Evolutionary conservation across 345 rosid species (phyloP), one percentile per base, ranked within the genome.

Genomic region (Gynandropsis gynandra): DNA sequence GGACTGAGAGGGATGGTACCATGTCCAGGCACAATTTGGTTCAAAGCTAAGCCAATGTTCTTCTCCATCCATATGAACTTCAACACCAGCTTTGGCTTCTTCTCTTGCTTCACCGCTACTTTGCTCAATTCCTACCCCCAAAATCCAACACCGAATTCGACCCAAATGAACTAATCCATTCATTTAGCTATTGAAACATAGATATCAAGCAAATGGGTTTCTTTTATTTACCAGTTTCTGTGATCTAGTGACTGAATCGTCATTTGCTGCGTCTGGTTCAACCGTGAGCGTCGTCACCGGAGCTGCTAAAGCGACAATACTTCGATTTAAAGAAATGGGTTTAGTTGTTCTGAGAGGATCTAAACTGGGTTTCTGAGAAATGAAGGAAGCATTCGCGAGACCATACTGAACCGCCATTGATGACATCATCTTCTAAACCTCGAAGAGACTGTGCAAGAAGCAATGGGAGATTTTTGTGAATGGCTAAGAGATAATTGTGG

Each of bases 1-100:
- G 87, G 87, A 55, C 89, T 85, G 37, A 85, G 61, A 34, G 95
- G 95, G 36, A 77, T 66, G 8, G 95, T 62, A 1, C 95, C 89
- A 54, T 79, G 78, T 36, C 89, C 89, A 8, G 95, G 85, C 12
- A 85, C 73, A 56, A 61, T 58, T 55, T 85, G 87, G 73, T 85
- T 85, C 52, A 81, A 71, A 15, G 66, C 85, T 61, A 85, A 54
- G 46, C 87, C 95, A 6, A 85, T 81, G 77, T 81, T 81, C 78
- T 85, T 85, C 72, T 85, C 87, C 95, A 81, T 81, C 95, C 95
- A 85, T 61, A 85, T 73, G 55, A 85, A 81, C 67, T 85, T 85
- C 59, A 85, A 64, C 40, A 85, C 82, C 52, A 81, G 52, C 67
- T 85, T 74, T 21, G 87, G 75, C 46, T 77, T 85, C 78, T 69